Evolutionary conservation across 331 rosid genomes (phyloP).

Genomic region (Phaseolus coccineus): DNA sequence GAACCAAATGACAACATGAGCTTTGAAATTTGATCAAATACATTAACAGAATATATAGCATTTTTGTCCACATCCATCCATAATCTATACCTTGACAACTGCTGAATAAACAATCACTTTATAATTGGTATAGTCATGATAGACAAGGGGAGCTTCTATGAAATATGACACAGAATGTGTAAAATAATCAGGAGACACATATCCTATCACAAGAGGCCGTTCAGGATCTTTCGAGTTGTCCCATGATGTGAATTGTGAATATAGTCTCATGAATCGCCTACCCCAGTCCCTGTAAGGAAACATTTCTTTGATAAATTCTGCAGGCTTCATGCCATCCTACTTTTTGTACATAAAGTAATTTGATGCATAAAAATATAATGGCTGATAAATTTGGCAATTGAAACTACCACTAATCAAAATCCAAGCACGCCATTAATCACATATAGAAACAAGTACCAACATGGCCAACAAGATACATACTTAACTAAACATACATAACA

Average conservation of each 20-base stretch:
- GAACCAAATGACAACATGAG: neutral
- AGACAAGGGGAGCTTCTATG: constrained; percentile 88
- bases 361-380: constrained; percentile 24
- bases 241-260: constrained; percentile 77
- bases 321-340: constrained; percentile 10
- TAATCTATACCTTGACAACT: constrained; percentile 86
- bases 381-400: neutral
- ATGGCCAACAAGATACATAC: constrained; percentile 9
- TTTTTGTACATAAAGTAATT: neutral
- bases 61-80: neutral
- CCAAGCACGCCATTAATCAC: constrained; percentile 19
- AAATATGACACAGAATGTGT: constrained; percentile 97
- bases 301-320: constrained; percentile 37
- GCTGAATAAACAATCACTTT: constrained; percentile 93
- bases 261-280: constrained; percentile 86
- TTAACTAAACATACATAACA: constrained; percentile 5
- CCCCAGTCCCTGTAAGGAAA: constrained; percentile 94
- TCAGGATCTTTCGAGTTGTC: constrained; percentile 87
- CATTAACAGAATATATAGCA: neutral
- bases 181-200: constrained; percentile 95
- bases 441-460: constrained; percentile 11
- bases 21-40: constrained; percentile 13
- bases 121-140: constrained; percentile 75
- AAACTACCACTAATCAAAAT: constrained; percentile 6
- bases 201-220: constrained; percentile 93